Base-by-base conservation (phyloP, 192 early-diverging fungal genomes). In the Entomortierella beljakovae region DNA sequence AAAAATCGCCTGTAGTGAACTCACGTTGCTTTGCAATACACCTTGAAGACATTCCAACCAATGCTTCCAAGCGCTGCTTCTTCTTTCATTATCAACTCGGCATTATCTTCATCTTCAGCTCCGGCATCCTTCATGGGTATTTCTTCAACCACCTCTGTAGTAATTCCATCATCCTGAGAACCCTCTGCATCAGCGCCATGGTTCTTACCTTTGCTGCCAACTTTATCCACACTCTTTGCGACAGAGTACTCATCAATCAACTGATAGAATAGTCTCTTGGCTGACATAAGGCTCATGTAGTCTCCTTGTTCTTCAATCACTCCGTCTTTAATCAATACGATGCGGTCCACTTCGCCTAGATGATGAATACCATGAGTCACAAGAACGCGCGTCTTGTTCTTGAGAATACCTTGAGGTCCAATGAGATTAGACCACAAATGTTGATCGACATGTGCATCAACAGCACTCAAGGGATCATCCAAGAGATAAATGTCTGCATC, bases 311-410 rank as follows among this genome's bases (percentile, higher is more conserved):
- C 91, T 51, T 46, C 71, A 16, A 95, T 86, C 13, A 59, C 38
- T 5, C 95, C 95, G 22, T 94, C 83, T 51, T 80, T 82, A 38
- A 98, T 67, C 66, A 94, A 72, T 51, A 94, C 58, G 11, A 95
- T 86, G 11, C 82, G 76, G 51, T 95, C 91, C 1, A 84, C 79
- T 29, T 88, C 81, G 38, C 80, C 84, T 6, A 97, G 52, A 57
- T 92, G 92, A 37, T 91, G 89, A 40, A 97, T 88, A 11, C 88
- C 90, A 51, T 91, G 91, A 16, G 93, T 93, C 6, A 94, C 93
- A 49, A 95, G 85, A 37, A 98, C 67, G n/a, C 95, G 85, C n/a
- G 89, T 83, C 72, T 95, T 94, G 51, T 84, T 80, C 32, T 85
- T 85, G 15, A 97, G 82, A 35, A 97, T 55, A 28, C 95, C 95